A percentile compares a stretch with the other conserved stretches of the same genome.
Evolutionary conservation across 2,329 filamentous ascomycete species (phyloP).

Genomic region (Penicillium occitanis): DNA sequence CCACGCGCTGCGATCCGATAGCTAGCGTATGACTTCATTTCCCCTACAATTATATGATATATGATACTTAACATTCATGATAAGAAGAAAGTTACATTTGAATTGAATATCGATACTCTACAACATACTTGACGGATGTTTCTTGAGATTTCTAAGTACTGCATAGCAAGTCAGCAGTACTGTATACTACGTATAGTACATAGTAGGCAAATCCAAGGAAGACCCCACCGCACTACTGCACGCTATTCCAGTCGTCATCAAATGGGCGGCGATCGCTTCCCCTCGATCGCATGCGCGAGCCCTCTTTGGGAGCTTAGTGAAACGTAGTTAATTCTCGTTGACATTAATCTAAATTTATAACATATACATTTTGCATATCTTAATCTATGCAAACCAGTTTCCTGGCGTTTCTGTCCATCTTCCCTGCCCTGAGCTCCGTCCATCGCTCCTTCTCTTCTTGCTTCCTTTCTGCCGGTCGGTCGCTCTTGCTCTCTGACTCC

Average conservation of each 20-base stretch:
- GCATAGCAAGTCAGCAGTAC: neutral
- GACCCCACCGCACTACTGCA: slow-evolving; percentile 16
- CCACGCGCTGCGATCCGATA: slow-evolving; percentile 19
- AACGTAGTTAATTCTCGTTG: neutral
- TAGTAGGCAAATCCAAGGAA: neutral
- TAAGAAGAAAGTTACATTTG: too few relatives aligned
- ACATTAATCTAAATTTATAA: neutral
- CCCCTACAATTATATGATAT: neutral
- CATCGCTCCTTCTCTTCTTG: neutral
- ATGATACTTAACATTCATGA: too few relatives aligned
- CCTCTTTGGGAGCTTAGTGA: neutral
- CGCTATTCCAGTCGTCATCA: slow-evolving; percentile 16
- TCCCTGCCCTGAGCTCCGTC: neutral
- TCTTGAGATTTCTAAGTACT: too few relatives aligned
- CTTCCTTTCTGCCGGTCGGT: neutral
- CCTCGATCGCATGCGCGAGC: neutral
- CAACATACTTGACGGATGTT: neutral
- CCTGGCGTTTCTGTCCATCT: neutral
- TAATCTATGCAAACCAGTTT: neutral
- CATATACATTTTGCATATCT: neutral
- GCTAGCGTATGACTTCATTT: neutral
- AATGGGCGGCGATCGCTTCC: slow-evolving; percentile 16
- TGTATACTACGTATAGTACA: neutral
- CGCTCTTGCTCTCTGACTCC: neutral
- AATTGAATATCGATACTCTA: neutral